Percentiles rank a stretch among this genome's conserved stretches.
These are phyloP conservation scores for Penicillium fimorum DNA, from an alignment of 495 filamentous ascomycete species.

Conservation along the genomic window DNA sequence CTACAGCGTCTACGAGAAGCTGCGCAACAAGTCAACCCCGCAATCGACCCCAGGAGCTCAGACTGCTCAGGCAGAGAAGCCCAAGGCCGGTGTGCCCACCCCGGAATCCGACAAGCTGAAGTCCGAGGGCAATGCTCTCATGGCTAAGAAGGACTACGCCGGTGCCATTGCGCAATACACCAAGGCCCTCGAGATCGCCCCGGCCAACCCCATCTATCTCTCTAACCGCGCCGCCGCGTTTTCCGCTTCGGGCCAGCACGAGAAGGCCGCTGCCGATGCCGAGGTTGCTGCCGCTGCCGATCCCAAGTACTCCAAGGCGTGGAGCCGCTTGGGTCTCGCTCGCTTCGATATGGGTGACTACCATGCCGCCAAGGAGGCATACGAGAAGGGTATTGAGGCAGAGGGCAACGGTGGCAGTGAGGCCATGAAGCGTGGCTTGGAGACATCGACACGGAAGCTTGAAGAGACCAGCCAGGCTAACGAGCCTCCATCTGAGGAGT, in stretches of 20 bases:
- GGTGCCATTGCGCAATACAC: conserved; percentile 82
- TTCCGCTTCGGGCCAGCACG: conserved; percentile 75
- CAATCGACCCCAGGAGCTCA: conserved; percentile 27
- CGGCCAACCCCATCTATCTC: conserved; percentile 91
- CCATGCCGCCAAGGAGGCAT: conserved; percentile 90
- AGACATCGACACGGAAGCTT: conserved; percentile 81
- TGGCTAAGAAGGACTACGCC: conserved; percentile 85
- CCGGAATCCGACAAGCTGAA: conserved; percentile 83
- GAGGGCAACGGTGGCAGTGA: conserved; percentile 85
- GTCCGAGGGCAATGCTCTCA: conserved; percentile 87
- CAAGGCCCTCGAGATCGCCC: conserved; percentile 73
- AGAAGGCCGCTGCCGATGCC: conserved; percentile 77
- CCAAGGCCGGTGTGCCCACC: conserved; percentile 40
- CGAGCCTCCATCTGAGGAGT: conserved; percentile 50
- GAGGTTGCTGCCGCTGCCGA: conserved; percentile 83
- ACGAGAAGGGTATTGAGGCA: conserved; percentile 85
- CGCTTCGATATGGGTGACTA: conserved; percentile 86
- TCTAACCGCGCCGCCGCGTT: conserved; percentile 95
- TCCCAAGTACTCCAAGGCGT: conserved; percentile 93
- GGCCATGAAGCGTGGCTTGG: conserved; percentile 87
- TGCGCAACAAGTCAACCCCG: conserved; percentile 64
- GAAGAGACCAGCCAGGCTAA: conserved; percentile 61
- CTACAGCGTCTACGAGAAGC: conserved; percentile 94
- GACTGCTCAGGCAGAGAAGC: conserved; percentile 25
- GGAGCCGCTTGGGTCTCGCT: conserved; percentile 87